A percentile compares a stretch with the other conserved stretches of the same genome.
These are phyloP conservation scores for Neonectria hederae DNA, from an alignment of 2,329 filamentous ascomycete species.

Conservation along the genomic window DNA sequence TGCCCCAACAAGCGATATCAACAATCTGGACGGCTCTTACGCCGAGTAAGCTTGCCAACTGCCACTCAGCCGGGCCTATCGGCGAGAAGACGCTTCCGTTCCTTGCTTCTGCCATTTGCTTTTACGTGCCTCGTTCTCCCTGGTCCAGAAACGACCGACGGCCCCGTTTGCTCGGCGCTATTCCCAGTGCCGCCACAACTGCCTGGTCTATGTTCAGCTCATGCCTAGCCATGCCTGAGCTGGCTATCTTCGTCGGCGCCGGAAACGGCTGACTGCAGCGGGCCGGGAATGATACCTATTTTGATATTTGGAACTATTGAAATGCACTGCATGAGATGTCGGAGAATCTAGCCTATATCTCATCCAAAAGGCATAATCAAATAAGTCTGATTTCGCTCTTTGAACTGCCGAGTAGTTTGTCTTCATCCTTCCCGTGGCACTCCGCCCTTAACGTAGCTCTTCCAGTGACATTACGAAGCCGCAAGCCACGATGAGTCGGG, in stretches of 20 bases:
- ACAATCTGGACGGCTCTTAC: neutral
- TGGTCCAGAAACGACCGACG: too few relatives aligned
- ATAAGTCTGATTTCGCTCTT: too few relatives aligned
- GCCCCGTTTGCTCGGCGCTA: too few relatives aligned
- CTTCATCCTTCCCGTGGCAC: neutral
- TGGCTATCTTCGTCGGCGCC: neutral
- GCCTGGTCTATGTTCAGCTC: neutral
- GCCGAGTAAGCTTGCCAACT: neutral
- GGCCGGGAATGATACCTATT: neutral
- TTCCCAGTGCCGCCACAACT: neutral
- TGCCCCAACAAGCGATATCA: neutral
- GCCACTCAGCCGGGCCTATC: neutral
- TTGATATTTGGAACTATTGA: neutral
- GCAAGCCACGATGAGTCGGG: conserved; percentile 4
- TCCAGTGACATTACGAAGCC: too few relatives aligned
- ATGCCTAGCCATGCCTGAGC: neutral
- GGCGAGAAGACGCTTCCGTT: too few relatives aligned
- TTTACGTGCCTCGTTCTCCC: neutral
- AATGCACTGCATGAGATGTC: neutral
- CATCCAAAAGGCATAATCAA: too few relatives aligned
- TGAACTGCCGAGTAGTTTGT: too few relatives aligned
- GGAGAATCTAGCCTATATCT: too few relatives aligned
- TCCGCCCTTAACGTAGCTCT: too few relatives aligned
- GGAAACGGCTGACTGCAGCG: neutral
- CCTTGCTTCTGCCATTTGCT: too few relatives aligned